Percentiles rank a stretch among this genome's conserved stretches.
These are phyloP conservation scores for Parasitella parasitica DNA, from an alignment of 371 early-diverging fungal species.

Conservation along the genomic window DNA sequence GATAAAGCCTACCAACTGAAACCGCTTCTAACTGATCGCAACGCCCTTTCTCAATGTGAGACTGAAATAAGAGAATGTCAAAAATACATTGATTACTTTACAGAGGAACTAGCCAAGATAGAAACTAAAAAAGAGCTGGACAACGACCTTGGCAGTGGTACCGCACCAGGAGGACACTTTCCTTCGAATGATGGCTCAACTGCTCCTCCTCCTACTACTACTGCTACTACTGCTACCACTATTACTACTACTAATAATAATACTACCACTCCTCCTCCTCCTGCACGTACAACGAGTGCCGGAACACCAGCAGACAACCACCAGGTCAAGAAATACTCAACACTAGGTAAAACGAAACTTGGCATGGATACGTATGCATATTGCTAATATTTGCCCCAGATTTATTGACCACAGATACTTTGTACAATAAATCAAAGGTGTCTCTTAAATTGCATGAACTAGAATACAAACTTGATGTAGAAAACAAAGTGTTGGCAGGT, in stretches of 20 bases:
- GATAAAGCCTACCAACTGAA: slow-evolving; percentile 73
- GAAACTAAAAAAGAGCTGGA: background rate
- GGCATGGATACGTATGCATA: background rate
- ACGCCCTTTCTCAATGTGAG: slow-evolving; percentile 76
- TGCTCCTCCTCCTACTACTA: no score
- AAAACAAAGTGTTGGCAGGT: slow-evolving; percentile 85
- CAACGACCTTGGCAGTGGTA: background rate
- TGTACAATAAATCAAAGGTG: slow-evolving; percentile 83
- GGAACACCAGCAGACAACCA: background rate
- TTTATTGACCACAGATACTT: slow-evolving; percentile 70
- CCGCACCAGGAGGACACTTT: background rate
- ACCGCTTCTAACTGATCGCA: slow-evolving; percentile 64
- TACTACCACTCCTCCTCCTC: no score
- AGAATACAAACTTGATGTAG: slow-evolving; percentile 87
- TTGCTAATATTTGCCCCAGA: slow-evolving; percentile 34
- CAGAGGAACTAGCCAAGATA: slow-evolving; percentile 54
- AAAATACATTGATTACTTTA: slow-evolving; percentile 81
- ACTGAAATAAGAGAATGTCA: slow-evolving; percentile 76
- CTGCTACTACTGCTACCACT: no score
- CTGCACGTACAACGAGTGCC: slow-evolving; percentile 27
- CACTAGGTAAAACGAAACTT: slow-evolving; percentile 32
- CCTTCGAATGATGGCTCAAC: background rate
- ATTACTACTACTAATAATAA: no score
- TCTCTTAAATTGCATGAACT: slow-evolving; percentile 84
- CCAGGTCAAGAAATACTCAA: slow-evolving; percentile 38